Evolutionary conservation across 108 stramenopile genomes (phyloP).

Genomic region (Nitzschia palea): DNA sequence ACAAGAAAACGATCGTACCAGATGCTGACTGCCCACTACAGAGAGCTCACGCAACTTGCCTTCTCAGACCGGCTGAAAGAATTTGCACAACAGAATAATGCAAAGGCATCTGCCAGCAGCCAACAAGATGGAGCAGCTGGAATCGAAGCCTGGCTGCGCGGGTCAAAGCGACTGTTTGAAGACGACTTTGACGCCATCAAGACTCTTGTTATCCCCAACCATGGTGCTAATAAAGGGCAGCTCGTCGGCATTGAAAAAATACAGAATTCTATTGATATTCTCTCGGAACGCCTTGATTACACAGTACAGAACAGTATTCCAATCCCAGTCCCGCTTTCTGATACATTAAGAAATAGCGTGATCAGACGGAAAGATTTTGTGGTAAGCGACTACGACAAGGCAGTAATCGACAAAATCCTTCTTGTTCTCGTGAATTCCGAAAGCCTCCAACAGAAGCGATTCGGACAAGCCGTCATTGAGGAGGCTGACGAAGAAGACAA

Average conservation of each 20-base stretch:
- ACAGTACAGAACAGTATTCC: conserved; percentile 96
- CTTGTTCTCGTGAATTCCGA: conserved; percentile 93
- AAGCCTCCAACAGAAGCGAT: conserved; percentile 56
- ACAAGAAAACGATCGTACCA: conserved; percentile 91
- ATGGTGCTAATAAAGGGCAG: conserved; percentile 37
- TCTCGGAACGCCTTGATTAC: conserved; percentile 95
- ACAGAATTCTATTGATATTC: conserved; percentile 89
- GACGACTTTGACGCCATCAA: conserved; percentile 83
- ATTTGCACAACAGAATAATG: conserved; percentile 46
- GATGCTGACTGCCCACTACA: conserved; percentile 67
- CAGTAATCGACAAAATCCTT: conserved; percentile 91
- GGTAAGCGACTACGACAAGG: conserved; percentile 83
- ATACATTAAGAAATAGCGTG: conserved; percentile 79
- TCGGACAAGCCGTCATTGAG: conserved; percentile 49
- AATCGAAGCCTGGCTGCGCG: conserved; percentile 60
- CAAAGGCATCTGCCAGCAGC: conserved; percentile 24
- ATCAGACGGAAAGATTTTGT: conserved; percentile 80
- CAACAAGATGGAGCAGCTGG: conserved; percentile 59
- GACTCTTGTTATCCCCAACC: conserved; percentile 53
- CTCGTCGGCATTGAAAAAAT: conserved; percentile 79
- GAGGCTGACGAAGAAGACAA: conserved; percentile 86
- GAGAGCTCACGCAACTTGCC: conserved; percentile 85
- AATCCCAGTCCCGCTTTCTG: conserved; percentile 79
- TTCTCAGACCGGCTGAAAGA: conserved; percentile 84
- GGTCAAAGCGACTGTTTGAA: conserved; percentile 66